phyloP scores from a whole-genome alignment of 306 rosid genomes.

The Pachyrhizus erosus region DNA sequence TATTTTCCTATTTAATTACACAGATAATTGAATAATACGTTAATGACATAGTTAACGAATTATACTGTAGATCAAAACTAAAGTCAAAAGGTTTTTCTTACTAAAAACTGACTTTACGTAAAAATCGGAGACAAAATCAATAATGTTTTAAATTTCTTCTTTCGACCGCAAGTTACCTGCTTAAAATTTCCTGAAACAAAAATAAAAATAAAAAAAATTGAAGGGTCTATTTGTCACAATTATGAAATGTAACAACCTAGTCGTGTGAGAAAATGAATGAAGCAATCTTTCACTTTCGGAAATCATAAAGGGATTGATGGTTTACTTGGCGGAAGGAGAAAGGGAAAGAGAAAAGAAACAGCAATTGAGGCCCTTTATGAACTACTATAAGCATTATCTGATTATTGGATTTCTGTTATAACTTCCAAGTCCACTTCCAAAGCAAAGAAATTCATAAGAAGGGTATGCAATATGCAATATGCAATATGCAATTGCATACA shows the following conservation, averaged over 20 bases:
- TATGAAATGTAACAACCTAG: conserved; percentile 15
- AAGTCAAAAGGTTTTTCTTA: background rate
- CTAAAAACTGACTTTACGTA: no score
- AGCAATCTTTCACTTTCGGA: conserved; percentile 47
- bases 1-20: background rate
- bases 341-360: conserved; percentile 39
- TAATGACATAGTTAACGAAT: background rate
- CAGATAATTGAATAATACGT: background rate
- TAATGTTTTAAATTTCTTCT: background rate
- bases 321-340: conserved; percentile 57
- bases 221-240: background rate
- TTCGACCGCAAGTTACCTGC: background rate
- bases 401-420: conserved; percentile 36
- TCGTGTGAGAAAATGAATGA: background rate
- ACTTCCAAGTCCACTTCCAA: conserved; percentile 42
- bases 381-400: conserved; percentile 9
- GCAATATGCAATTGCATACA: conserved; percentile 9
- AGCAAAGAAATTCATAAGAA: conserved; percentile 24
- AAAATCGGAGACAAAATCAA: no score
- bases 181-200: background rate
- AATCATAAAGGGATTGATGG: conserved; percentile 36
- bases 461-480: background rate
- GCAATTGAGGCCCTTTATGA: conserved; percentile 37
- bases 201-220: background rate
- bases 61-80: background rate